Evolutionary conservation across 106 monocot genomes (phyloP).

Genomic region (Cymbidium sinense): DNA sequence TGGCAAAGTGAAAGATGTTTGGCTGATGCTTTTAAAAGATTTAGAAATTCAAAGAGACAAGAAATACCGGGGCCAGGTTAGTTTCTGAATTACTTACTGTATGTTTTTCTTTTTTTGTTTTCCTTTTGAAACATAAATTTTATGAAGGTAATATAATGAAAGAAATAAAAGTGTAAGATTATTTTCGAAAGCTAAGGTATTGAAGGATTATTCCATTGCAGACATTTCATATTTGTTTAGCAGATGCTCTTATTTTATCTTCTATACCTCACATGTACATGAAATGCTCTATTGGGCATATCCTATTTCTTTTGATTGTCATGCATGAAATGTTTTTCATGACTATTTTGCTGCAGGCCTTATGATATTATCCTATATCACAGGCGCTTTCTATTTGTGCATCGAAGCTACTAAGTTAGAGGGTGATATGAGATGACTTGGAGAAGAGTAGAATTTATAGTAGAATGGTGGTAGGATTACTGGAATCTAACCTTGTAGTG

Average conservation of each 20-base stretch:
- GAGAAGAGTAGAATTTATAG: neutral
- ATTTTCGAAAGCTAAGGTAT: neutral
- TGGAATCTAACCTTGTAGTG: neutral
- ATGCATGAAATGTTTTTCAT: neutral
- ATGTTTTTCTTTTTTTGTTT: neutral
- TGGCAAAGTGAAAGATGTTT: constrained; percentile 82
- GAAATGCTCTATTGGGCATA: neutral
- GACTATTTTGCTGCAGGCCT: no score
- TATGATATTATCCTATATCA: neutral
- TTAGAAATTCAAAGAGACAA: constrained; percentile 83
- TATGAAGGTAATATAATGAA: neutral
- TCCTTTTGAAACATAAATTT: neutral
- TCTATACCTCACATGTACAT: neutral
- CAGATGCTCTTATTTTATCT: neutral
- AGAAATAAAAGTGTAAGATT: neutral
- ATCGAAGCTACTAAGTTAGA: neutral
- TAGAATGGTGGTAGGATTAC: neutral
- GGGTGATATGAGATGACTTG: neutral
- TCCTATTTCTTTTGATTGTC: neutral
- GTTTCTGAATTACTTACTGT: constrained; percentile 9
- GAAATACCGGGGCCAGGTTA: constrained; percentile 81
- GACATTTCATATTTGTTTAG: neutral
- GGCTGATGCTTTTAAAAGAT: constrained; percentile 95
- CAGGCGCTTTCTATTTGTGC: neutral
- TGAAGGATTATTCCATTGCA: neutral